A percentile compares a stretch with the other conserved stretches of the same genome.
These are phyloP conservation scores for Musa schizocarpa DNA, from an alignment of 176 grass and related monocot genomes.

Conservation along the genomic window DNA sequence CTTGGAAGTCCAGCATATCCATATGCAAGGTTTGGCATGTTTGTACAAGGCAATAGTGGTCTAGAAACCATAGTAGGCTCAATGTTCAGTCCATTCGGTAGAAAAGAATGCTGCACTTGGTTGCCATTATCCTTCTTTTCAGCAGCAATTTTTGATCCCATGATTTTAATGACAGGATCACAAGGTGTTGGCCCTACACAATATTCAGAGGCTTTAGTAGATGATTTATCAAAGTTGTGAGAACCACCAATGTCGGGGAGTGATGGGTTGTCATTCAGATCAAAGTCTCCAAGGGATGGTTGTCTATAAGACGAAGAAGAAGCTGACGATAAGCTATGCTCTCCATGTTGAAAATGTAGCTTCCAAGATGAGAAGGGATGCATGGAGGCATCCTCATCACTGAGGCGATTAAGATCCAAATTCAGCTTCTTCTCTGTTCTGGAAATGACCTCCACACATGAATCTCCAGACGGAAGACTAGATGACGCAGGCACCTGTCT, in stretches of 20 bases:
- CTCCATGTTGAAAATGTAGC: not conserved
- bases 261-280: conserved; percentile 16
- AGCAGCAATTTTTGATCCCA: conserved; percentile 2
- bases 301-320: conserved; percentile 17
- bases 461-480: conserved; percentile 9
- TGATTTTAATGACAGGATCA: conserved; percentile 6
- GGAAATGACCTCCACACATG: conserved; percentile 11
- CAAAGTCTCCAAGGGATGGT: conserved; percentile 11
- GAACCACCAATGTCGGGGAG: conserved; percentile 3
- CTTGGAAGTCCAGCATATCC: not conserved
- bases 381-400: conserved; percentile 9
- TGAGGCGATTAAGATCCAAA: conserved; percentile 17
- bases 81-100: not conserved
- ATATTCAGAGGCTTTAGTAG: not conserved
- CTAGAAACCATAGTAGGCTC: not conserved
- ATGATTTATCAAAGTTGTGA: not conserved
- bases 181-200: not conserved
- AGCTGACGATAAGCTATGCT: conserved; percentile 10
- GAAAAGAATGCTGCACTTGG: not conserved
- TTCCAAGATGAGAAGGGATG: conserved; percentile 1
- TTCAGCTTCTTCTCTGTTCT: conserved; percentile 7
- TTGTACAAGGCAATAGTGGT: not conserved
- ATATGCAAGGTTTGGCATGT: not conserved
- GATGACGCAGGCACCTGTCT: not conserved
- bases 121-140: not conserved